Evolutionary conservation across 257 asterid genomes (phyloP).

Genomic region (Plantago ovata): DNA sequence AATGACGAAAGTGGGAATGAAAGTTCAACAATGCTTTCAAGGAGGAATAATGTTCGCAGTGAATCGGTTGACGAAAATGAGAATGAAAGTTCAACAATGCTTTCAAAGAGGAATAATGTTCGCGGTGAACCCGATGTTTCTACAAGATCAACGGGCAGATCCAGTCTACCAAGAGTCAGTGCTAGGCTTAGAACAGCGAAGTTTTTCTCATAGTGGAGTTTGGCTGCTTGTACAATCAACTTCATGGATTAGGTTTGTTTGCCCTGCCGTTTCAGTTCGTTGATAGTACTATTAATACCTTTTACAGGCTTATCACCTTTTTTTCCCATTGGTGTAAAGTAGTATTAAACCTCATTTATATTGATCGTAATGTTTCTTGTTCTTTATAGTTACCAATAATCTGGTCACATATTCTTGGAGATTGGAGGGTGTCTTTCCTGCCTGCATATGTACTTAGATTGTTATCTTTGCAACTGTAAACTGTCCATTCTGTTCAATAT

Average conservation of each 20-base stretch:
- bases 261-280: constrained; percentile 7
- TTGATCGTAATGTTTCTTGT: no score
- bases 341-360: no score
- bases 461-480: no score
- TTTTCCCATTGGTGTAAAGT: background rate
- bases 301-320: background rate
- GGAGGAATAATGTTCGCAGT: constrained; percentile 29
- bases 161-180: constrained; percentile 21
- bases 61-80: constrained; percentile 9
- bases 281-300: background rate
- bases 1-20: background rate
- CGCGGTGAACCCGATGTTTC: constrained; percentile 23
- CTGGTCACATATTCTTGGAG: no score
- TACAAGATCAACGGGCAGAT: constrained; percentile 18
- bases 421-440: no score
- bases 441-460: no score
- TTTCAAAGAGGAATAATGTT: constrained; percentile 28
- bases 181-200: constrained; percentile 25
- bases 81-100: constrained; percentile 8
- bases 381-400: no score
- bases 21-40: constrained; percentile 15
- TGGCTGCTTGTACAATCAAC: constrained; percentile 20
- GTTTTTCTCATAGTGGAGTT: constrained; percentile 27
- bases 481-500: no score
- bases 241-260: constrained; percentile 21